Percentiles rank a stretch among this genome's conserved stretches.
Evolutionary conservation across 108 stramenopile genomes (phyloP).

Genomic region (Cyclotella distinguenda): DNA sequence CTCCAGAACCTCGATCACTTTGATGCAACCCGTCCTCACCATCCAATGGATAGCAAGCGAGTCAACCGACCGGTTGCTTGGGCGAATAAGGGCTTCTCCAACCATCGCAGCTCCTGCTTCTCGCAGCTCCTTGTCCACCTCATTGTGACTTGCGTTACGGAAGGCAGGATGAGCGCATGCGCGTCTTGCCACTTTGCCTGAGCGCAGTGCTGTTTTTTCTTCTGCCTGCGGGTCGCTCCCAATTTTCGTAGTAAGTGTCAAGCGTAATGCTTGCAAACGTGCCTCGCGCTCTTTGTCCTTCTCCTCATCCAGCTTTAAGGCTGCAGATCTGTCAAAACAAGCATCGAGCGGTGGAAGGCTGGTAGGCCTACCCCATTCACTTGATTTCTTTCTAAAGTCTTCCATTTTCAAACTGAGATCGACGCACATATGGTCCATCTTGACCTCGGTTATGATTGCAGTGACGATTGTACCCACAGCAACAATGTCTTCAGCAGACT

Average conservation of each 20-base stretch:
- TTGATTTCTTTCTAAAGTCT: constrained; percentile 78
- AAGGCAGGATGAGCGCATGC: constrained; percentile 89
- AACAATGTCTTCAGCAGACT: constrained; percentile 83
- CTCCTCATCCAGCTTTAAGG: constrained; percentile 65
- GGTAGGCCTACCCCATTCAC: constrained; percentile 78
- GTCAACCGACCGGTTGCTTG: constrained; percentile 79
- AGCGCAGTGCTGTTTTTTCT: constrained; percentile 19
- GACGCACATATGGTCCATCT: constrained; percentile 90
- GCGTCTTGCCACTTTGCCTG: constrained; percentile 72
- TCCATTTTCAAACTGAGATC: constrained; percentile 85
- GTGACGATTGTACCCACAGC: constrained; percentile 75
- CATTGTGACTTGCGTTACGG: constrained; percentile 71
- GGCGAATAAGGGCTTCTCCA: constrained; percentile 82
- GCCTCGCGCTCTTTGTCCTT: constrained; percentile 79
- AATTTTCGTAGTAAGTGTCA: constrained; percentile 51
- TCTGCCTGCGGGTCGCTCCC: constrained; percentile 43
- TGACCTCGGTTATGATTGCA: constrained; percentile 83
- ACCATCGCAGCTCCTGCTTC: constrained; percentile 77
- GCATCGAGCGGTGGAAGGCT: constrained; percentile 67
- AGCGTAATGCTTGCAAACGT: constrained; percentile 63
- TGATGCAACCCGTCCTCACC: constrained; percentile 73
- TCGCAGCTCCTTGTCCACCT: constrained; percentile 70
- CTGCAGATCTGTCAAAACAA: constrained; percentile 64
- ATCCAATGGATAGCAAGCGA: constrained; percentile 87
- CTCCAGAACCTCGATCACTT: constrained; percentile 82